Evolutionary conservation across 805 yeast genomes (phyloP).

Genomic region (Komagataella kurtzmanii): DNA sequence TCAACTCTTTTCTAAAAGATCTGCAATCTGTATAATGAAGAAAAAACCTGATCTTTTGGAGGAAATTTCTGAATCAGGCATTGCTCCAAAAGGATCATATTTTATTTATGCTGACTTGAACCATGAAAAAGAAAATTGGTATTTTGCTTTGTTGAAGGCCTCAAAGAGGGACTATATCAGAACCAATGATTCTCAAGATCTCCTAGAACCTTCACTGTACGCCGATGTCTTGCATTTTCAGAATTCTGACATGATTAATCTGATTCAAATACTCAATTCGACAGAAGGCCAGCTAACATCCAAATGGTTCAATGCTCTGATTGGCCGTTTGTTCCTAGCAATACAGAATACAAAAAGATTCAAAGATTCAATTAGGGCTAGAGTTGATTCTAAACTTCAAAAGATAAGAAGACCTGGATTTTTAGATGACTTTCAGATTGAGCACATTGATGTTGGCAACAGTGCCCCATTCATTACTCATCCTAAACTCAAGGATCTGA

Average conservation of each 20-base stretch:
- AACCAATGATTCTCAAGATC: conserved; percentile 12
- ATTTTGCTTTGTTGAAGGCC: conserved; percentile 72
- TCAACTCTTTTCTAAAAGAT: conserved; percentile 64
- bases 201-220: conserved; percentile 41
- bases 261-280: conserved; percentile 69
- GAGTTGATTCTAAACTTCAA: conserved; percentile 57
- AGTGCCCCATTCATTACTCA: conserved; percentile 71
- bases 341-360: conserved; percentile 60
- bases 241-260: conserved; percentile 55
- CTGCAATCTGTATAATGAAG: conserved; percentile 47
- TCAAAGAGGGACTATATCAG: conserved; percentile 30
- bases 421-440: conserved; percentile 68
- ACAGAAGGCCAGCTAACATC: conserved; percentile 74
- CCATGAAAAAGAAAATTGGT: conserved; percentile 86
- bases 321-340: conserved; percentile 73
- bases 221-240: conserved; percentile 67
- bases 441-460: conserved; percentile 59
- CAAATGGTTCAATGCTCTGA: conserved; percentile 80
- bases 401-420: conserved; percentile 82
- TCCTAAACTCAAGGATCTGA: conserved; percentile 53
- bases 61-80: conserved; percentile 2
- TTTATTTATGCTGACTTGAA: conserved; percentile 70
- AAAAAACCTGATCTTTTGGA: conserved; percentile 4
- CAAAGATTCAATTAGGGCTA: conserved; percentile 40
- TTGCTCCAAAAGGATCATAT: conserved; percentile 25